Percentiles rank a stretch among this genome's conserved stretches.
These are phyloP conservation scores for Teratosphaeriaceae sp. DNA, from an alignment of 2,329 filamentous ascomycete genomes.

Conservation along the genomic window DNA sequence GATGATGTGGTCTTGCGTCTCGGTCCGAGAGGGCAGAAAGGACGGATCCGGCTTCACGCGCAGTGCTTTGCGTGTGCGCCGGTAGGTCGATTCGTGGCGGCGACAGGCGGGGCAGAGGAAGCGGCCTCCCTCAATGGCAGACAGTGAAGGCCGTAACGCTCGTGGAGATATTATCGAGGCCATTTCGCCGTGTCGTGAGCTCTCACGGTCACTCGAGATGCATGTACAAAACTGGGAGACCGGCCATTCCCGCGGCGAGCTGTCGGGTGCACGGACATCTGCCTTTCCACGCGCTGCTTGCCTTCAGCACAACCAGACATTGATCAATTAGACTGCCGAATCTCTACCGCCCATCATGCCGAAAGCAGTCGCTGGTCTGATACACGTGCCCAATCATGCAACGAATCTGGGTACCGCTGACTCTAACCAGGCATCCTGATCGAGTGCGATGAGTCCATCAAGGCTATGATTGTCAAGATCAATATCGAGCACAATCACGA, in stretches of 20 bases:
- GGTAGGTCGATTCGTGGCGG: constrained; percentile 39
- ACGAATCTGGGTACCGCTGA: too few species aligned
- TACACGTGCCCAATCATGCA: too few species aligned
- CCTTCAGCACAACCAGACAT: too few species aligned
- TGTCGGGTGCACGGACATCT: not conserved
- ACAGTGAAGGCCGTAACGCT: constrained; percentile 3
- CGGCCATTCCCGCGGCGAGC: not conserved
- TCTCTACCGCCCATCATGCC: constrained; percentile 10
- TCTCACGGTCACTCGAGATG: not conserved
- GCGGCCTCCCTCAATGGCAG: constrained; percentile 5
- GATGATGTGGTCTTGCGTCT: constrained; percentile 49
- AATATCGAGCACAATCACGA: constrained; percentile 60
- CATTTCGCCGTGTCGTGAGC: constrained; percentile 4
- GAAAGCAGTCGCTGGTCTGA: constrained; percentile 8
- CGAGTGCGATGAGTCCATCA: constrained; percentile 80
- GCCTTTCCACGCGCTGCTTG: not conserved
- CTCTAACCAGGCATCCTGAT: constrained; percentile 63
- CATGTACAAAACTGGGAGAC: not conserved
- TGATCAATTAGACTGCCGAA: too few species aligned
- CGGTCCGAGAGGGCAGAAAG: constrained; percentile 30
- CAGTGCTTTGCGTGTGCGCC: constrained; percentile 42
- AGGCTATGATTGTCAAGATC: constrained; percentile 74
- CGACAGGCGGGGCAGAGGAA: constrained; percentile 26
- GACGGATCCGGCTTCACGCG: constrained; percentile 39
- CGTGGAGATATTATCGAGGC: constrained; percentile 3